phyloP scores from a whole-genome alignment of 2,329 filamentous ascomycete species.

The Talaromyces islandicus region DNA sequence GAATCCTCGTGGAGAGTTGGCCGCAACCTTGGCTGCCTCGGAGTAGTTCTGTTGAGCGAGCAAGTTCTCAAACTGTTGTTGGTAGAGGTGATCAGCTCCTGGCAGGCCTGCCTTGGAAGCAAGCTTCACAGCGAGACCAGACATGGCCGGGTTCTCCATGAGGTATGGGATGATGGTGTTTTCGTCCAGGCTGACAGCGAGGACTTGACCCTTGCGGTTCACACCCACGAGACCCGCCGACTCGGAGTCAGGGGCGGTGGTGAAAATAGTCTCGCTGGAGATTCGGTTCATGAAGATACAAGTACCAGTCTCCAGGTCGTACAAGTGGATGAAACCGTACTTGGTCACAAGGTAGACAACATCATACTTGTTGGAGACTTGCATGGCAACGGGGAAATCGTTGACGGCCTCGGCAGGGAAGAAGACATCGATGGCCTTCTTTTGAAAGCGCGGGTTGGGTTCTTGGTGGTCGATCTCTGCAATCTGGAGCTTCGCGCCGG shows the following conservation, averaged over 20 bases:
- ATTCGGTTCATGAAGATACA: slow-evolving; percentile 99
- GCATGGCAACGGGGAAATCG: slow-evolving; percentile 97
- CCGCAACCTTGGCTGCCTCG: slow-evolving; percentile 91
- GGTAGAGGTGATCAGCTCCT: slow-evolving; percentile 89
- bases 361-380: slow-evolving; percentile 93
- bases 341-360: slow-evolving; percentile 97
- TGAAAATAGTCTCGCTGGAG: slow-evolving; percentile 98
- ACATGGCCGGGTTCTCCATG: slow-evolving; percentile 92
- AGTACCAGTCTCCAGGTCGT: slow-evolving; percentile 90
- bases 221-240: slow-evolving; percentile 88
- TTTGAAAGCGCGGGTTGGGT: slow-evolving; percentile 80
- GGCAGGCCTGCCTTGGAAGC: slow-evolving; percentile 89
- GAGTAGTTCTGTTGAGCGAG: slow-evolving; percentile 73
- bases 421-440: slow-evolving; percentile 96
- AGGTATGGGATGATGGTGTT: slow-evolving; percentile 87
- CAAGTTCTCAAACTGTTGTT: slow-evolving; percentile 85
- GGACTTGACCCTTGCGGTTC: slow-evolving; percentile 94
- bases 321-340: slow-evolving; percentile 97
- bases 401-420: slow-evolving; percentile 93
- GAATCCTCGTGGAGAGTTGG: slow-evolving; percentile 93
- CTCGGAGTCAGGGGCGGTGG: slow-evolving; percentile 75
- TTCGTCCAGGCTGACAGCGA: slow-evolving; percentile 91
- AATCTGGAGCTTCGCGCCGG: slow-evolving; percentile 91
- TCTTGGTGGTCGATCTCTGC: slow-evolving; percentile 94
- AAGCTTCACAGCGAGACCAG: slow-evolving; percentile 89